Conservation (phyloP, 805 yeast species). For the Jamesozyma hellenica region DNA sequence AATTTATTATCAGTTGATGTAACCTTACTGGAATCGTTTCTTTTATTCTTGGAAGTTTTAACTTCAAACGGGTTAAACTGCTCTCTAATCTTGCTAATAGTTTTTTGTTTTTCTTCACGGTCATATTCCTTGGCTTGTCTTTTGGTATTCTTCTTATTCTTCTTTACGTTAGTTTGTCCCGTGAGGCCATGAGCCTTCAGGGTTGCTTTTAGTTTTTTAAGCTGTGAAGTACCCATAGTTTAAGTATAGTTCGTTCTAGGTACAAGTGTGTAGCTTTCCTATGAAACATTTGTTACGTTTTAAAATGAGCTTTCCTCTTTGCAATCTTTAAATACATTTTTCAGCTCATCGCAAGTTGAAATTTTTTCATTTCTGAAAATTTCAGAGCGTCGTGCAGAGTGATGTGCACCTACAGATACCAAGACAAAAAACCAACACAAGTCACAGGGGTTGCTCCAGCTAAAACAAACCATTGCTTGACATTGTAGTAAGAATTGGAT, state of each 20-base stretch:
- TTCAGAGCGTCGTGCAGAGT: too few species aligned
- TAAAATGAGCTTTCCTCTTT: too few species aligned
- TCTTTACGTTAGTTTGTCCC: conserved; percentile 70
- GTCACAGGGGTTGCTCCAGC: too few species aligned
- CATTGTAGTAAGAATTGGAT: too few species aligned
- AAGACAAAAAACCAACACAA: too few species aligned
- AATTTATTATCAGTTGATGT: conserved; percentile 31
- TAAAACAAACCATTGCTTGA: too few species aligned
- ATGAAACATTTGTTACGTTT: too few species aligned
- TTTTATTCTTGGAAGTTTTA: conserved; percentile 57
- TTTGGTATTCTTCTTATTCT: conserved; percentile 35
- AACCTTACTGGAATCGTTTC: conserved; percentile 28
- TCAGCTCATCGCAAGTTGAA: conserved; percentile 3
- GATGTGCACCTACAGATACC: too few species aligned
- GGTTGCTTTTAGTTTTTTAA: conserved; percentile 71
- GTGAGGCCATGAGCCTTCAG: conserved; percentile 69
- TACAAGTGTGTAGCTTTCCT: too few species aligned
- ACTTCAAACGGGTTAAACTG: conserved; percentile 88
- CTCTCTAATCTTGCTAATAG: conserved; percentile 54
- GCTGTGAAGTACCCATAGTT: conserved; percentile 76
- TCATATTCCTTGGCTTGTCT: conserved; percentile 55
- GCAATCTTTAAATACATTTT: too few species aligned
- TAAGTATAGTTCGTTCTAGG: too few species aligned
- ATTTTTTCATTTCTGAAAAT: too few species aligned
- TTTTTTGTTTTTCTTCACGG: conserved; percentile 53